Conservation (phyloP, 2,329 filamentous ascomycete species). For the Arthrobotrys sphaeroides region DNA sequence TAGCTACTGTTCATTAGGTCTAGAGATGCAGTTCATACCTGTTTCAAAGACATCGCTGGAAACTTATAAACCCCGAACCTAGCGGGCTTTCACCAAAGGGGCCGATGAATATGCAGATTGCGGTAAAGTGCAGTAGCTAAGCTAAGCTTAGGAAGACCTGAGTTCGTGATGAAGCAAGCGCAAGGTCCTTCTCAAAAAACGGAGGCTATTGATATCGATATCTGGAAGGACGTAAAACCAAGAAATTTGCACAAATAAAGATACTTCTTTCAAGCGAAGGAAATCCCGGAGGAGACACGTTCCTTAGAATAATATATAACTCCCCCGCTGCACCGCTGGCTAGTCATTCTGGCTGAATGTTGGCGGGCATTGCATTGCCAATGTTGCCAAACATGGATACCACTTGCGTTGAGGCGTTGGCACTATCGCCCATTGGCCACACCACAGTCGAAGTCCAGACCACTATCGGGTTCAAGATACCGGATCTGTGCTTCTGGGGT, state of each 20-base stretch:
- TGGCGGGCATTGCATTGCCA: slow-evolving; percentile 8
- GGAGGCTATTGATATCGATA: too few relatives aligned
- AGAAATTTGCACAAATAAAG: slow-evolving; percentile 45
- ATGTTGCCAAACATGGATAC: slow-evolving; percentile 41
- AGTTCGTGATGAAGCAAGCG: too few relatives aligned
- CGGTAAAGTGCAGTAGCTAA: too few relatives aligned
- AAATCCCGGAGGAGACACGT: slow-evolving; percentile 2
- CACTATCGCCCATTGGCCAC: slow-evolving; percentile 33
- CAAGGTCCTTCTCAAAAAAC: too few relatives aligned
- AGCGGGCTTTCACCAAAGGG: too few relatives aligned
- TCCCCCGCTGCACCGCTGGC: slow-evolving; percentile 7
- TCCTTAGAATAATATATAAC: slow-evolving; percentile 42
- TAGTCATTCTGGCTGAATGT: slow-evolving; percentile 16
- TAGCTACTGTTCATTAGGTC: neutral
- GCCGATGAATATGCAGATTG: too few relatives aligned
- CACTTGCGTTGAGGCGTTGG: slow-evolving; percentile 44
- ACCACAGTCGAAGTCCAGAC: slow-evolving; percentile 25
- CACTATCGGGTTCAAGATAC: slow-evolving; percentile 39
- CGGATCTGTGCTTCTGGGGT: slow-evolving; percentile 12
- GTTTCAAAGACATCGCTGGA: slow-evolving; percentile 70
- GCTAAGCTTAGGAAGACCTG: too few relatives aligned
- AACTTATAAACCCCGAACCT: neutral
- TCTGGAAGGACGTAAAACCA: too few relatives aligned
- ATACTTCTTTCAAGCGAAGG: slow-evolving; percentile 7
- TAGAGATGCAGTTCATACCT: slow-evolving; percentile 63